phyloP scores from a whole-genome alignment of 768 basidiomycete species.

The Boletus sp. region DNA sequence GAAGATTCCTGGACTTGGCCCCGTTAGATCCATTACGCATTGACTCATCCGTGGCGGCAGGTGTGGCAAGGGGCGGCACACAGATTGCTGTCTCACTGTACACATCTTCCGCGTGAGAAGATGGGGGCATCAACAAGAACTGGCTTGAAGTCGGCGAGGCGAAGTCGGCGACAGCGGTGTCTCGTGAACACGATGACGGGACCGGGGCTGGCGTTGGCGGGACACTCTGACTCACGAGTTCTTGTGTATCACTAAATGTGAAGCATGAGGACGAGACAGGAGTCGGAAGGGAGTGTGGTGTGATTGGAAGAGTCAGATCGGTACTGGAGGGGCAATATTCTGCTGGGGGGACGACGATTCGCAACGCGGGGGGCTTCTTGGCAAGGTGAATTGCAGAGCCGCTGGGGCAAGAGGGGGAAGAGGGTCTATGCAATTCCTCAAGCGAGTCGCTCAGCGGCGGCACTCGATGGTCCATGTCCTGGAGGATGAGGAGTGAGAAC shows the following conservation, averaged over 20 bases:
- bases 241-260: slow-evolving; percentile 18
- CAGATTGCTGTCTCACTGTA: slow-evolving; percentile 9
- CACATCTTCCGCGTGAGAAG: slow-evolving; percentile 14
- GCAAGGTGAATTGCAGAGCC: slow-evolving; percentile 11
- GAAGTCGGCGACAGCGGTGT: slow-evolving; percentile 11
- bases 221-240: slow-evolving; percentile 4
- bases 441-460: slow-evolving; percentile 10
- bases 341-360: slow-evolving; percentile 33
- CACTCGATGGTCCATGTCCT: slow-evolving; percentile 19
- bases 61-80: slow-evolving; percentile 12
- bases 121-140: slow-evolving; percentile 27
- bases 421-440: slow-evolving; percentile 7
- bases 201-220: slow-evolving; percentile 9
- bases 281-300: slow-evolving; percentile 26
- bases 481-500: neutral
- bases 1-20: slow-evolving; percentile 15
- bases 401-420: neutral
- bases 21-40: slow-evolving; percentile 5
- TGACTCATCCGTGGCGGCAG: slow-evolving; percentile 2
- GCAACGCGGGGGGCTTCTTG: slow-evolving; percentile 23
- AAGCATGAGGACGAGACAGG: slow-evolving; percentile 30
- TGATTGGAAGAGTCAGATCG: slow-evolving; percentile 30
- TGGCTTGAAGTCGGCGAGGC: slow-evolving; percentile 30
- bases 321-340: slow-evolving; percentile 36
- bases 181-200: slow-evolving; percentile 4